Conservation (phyloP, 1,284 basidiomycete genomes). For the Cryptococcus sp. region DNA sequence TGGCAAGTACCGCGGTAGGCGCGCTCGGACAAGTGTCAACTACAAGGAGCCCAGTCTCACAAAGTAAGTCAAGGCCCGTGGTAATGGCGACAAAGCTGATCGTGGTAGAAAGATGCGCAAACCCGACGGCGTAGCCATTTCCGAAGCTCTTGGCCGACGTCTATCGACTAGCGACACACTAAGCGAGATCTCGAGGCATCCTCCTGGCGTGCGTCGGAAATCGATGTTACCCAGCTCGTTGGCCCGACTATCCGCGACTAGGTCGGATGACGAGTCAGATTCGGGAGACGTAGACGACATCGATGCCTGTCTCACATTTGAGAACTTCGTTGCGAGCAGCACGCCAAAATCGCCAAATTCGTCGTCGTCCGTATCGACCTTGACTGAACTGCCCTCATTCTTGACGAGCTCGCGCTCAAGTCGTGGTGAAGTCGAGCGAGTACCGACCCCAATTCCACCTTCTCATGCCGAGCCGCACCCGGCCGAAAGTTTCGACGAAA, state of each 20-base stretch:
- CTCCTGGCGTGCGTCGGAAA: neutral
- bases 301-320: neutral
- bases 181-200: neutral
- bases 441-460: neutral
- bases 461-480: neutral
- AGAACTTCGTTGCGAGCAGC: too few relatives aligned
- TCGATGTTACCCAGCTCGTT: neutral
- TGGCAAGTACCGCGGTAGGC: constrained; percentile 56
- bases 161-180: neutral
- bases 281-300: neutral
- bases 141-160: constrained; percentile 13
- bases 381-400: neutral
- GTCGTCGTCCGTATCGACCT: neutral
- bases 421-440: neutral
- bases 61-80: constrained; percentile 58
- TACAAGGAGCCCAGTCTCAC: constrained; percentile 85
- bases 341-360: too few relatives aligned
- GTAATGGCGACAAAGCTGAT: constrained; percentile 1
- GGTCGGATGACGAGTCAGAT: neutral
- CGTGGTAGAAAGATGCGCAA: constrained; percentile 78
- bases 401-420: neutral
- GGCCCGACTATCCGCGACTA: neutral
- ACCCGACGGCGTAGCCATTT: constrained; percentile 54
- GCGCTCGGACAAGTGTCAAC: constrained; percentile 74
- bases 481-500: too few relatives aligned